Base-by-base conservation (phyloP, 176 grass and related monocot genomes). In the Hyparrhenia diplandra region DNA sequence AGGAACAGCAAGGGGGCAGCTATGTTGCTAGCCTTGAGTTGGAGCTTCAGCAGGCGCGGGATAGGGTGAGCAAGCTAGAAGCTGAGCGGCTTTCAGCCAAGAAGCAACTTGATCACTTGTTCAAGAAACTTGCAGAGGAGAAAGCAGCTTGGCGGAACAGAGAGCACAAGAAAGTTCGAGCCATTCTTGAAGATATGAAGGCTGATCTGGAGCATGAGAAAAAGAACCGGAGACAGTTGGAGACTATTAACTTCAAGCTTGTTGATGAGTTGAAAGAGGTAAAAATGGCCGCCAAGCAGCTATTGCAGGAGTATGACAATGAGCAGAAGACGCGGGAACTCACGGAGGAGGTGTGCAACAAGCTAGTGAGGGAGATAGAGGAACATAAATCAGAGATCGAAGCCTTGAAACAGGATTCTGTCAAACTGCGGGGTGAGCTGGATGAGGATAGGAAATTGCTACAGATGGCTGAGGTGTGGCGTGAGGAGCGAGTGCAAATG, bases 381-480 rank as follows among this genome's bases (percentile, higher is more conserved):
- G 94, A 97, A 75, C 83, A 92, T 40, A 97, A 92, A 52, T 80
- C 86, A 70, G 91, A 97, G 62, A 92, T 94, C 30, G 94, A 92
- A 79, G 49, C 57, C 51, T 73, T 97, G 54, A 92, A 92, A 75
- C 87, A 67, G 25, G 87, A 94, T 55, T 85, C 76, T 72, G 52
- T 82, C 32, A 94, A 93, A 84, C 82, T 92, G 13, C 70, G n/a
- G n/a, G 83, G 84, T 37, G 89, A 97, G 69, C 72, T 97, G 11
- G 91, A 97, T 45, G 89, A 94, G 84, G 94, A 97, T 64, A 91
- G 79, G 68, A 94, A 83, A 61, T 90, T 97, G 89, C 70, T 94
- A 77, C 94, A 97, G 80, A 97, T 97, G 94, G 94, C 94, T 74
- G 94, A 97, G 75, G 91, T 97, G 31, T 97, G 94, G 94, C 91